Percentiles rank a stretch among this genome's conserved stretches.
These are phyloP conservation scores for Fomitopsis schrenkii DNA, from an alignment of 1,284 basidiomycete species.

Conservation along the genomic window DNA sequence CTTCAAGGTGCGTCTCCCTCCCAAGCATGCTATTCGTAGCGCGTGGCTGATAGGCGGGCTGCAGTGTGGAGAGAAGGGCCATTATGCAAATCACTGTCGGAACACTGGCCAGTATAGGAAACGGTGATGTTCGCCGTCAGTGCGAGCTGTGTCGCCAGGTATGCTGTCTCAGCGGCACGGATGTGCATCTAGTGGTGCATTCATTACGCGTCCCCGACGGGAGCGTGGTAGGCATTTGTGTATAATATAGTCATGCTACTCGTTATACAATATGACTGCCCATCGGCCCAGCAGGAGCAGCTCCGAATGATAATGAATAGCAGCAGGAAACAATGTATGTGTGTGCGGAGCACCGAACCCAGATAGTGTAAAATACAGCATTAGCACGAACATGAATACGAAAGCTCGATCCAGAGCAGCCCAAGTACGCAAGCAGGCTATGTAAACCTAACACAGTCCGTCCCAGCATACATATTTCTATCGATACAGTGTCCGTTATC, in stretches of 20 bases:
- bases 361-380: background rate
- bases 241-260: background rate
- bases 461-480: background rate
- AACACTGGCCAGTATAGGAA: slow-evolving; percentile 36
- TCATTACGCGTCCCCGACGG: background rate
- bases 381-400: background rate
- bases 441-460: background rate
- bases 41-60: background rate
- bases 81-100: slow-evolving; percentile 94
- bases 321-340: background rate
- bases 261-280: background rate
- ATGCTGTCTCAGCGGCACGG: background rate
- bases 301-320: background rate
- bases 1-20: slow-evolving; percentile 66
- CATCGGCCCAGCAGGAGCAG: background rate
- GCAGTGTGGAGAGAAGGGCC: slow-evolving; percentile 85
- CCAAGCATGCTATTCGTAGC: background rate
- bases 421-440: background rate
- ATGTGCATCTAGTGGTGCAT: background rate
- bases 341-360: background rate
- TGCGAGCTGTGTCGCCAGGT: background rate
- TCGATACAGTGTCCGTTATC: background rate
- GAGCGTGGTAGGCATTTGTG: background rate
- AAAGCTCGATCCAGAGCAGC: background rate
- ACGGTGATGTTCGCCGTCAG: background rate